Evolutionary conservation across 495 filamentous ascomycete genomes (phyloP).

Genomic region (Penicillium robsamsonii): DNA sequence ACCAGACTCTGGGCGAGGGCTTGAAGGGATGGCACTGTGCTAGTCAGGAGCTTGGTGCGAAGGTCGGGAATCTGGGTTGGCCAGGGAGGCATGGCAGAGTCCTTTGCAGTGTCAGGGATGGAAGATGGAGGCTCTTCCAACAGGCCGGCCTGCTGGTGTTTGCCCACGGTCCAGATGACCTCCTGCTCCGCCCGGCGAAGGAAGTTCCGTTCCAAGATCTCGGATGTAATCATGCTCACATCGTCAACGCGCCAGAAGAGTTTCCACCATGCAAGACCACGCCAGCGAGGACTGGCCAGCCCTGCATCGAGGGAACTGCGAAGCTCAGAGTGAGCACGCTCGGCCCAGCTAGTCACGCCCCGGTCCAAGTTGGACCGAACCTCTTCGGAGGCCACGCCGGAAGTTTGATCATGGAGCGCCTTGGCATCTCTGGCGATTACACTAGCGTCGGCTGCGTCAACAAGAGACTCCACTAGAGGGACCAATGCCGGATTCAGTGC

Average conservation of each 20-base stretch:
- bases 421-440: conserved; percentile 51
- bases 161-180: conserved; percentile 76
- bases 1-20: conserved; percentile 76
- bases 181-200: conserved; percentile 70
- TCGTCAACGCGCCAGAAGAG: conserved; percentile 93
- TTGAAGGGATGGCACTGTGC: conserved; percentile 73
- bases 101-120: conserved; percentile 13
- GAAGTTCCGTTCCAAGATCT: conserved; percentile 72
- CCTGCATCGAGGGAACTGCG: conserved; percentile 71
- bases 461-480: conserved; percentile 63
- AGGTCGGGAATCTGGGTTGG: conserved; percentile 44
- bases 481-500: conserved; percentile 60
- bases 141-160: conserved; percentile 68
- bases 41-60: conserved; percentile 55
- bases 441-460: conserved; percentile 55
- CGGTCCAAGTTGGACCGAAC: conserved; percentile 51
- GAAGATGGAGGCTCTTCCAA: conserved; percentile 24
- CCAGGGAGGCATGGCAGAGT: conserved; percentile 32
- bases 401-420: conserved; percentile 33
- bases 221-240: conserved; percentile 73
- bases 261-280: conserved; percentile 85
- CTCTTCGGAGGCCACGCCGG: conserved; percentile 37
- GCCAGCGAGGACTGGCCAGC: conserved; percentile 69
- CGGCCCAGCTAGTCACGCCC: conserved; percentile 68
- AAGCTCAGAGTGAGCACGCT: conserved; percentile 77